Base-by-base conservation (phyloP, 1,139 yeast species). In the Yamadazyma oceani region DNA sequence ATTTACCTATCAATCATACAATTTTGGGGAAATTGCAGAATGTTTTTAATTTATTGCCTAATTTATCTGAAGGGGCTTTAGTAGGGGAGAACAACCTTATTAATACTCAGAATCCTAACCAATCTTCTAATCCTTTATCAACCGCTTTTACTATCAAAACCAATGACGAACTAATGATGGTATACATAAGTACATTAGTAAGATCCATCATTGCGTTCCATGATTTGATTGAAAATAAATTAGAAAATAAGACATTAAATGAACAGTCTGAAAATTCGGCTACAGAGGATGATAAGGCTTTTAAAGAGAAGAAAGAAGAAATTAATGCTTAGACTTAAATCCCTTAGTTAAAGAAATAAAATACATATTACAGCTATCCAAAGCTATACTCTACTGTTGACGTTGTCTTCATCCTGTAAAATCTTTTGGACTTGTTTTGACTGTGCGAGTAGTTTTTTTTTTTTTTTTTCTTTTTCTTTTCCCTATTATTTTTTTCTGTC, bases 121-220 rank as follows among this genome's bases (percentile, higher is more conserved):
- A 53, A 17, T 46, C 60, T 2, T 36, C 52, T 5, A 78, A 69
- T 57, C 80, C 80, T 35, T 72, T 90, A 45, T 73, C 85, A 15
- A 77, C 82, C 38, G 95, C 97, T 1, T 85, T 90, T 57, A 88
- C 95, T 5, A 76, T 86, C 35, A 92, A 92, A 64, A 88, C 97
- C 2, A 94, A 94, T 57, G 99, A 94, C 55, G 95, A 92, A 61
- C 72, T 94, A 51, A 92, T 94, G 98, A 78, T 89, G 57, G 81
- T 94, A 24, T 94, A 94, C 58, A 80, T 92, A 47, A 80, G 94
- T 54, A 84, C 94, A 34, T 72, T 94, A 54, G 96, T 92, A 16
- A 79, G 98, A 54, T 87, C 97, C 13, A 92, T 92, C 53, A 86
- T 92, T 58, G 95, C 98, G 12, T 90, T 92, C 75, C 96, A 94